Evolutionary conservation across 495 filamentous ascomycete species (phyloP).

Genomic region (Aspergillus affinis): DNA sequence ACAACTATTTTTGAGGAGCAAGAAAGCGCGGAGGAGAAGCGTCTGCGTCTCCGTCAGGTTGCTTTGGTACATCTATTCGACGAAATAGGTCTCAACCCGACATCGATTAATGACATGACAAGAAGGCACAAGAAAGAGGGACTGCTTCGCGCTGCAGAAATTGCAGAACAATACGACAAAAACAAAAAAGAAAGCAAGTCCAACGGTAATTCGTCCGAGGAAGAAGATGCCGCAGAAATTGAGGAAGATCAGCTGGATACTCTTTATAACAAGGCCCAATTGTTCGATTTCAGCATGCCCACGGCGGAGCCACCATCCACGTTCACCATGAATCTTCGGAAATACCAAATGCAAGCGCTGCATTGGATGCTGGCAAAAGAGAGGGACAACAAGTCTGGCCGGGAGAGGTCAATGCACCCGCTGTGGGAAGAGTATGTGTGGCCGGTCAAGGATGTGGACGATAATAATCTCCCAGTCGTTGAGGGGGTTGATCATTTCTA

Average conservation of each 20-base stretch:
- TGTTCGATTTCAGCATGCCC: slow-evolving; percentile 92
- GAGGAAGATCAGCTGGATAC: slow-evolving; percentile 94
- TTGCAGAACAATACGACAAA: slow-evolving; percentile 75
- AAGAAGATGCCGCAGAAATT: slow-evolving; percentile 86
- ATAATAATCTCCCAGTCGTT: slow-evolving; percentile 65
- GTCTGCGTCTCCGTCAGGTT: slow-evolving; percentile 81
- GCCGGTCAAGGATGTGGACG: slow-evolving; percentile 86
- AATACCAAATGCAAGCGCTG: slow-evolving; percentile 93
- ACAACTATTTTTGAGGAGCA: slow-evolving; percentile 74
- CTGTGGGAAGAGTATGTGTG: slow-evolving; percentile 95
- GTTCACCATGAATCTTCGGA: slow-evolving; percentile 80
- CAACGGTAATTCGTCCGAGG: slow-evolving; percentile 53
- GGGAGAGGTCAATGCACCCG: slow-evolving; percentile 87
- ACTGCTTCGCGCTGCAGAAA: slow-evolving; percentile 81
- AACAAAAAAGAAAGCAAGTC: slow-evolving; percentile 56
- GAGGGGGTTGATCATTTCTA: slow-evolving; percentile 74
- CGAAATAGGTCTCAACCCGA: slow-evolving; percentile 80
- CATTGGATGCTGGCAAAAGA: slow-evolving; percentile 97
- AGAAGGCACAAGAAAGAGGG: slow-evolving; percentile 78
- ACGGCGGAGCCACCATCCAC: slow-evolving; percentile 76
- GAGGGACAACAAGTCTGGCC: slow-evolving; percentile 64
- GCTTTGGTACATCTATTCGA: slow-evolving; percentile 85
- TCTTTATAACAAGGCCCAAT: slow-evolving; percentile 93
- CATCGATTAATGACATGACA: slow-evolving; percentile 68
- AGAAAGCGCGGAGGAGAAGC: slow-evolving; percentile 82